Evolutionary conservation across 2,329 filamentous ascomycete genomes (phyloP), one percentile per base, ranked within the genome.

Genomic region (Penicillium sp.): DNA sequence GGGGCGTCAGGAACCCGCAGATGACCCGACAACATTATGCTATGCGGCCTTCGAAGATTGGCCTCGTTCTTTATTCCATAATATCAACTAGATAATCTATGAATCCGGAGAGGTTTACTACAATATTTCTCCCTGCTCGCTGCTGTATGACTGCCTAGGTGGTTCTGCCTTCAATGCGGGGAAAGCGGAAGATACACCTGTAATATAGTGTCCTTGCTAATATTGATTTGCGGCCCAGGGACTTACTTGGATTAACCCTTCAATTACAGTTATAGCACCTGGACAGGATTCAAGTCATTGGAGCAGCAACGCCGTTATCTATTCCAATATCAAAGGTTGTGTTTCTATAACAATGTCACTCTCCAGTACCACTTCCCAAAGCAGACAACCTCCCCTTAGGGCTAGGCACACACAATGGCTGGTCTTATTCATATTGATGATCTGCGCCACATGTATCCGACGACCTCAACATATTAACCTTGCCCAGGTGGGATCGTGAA

Each of bases 1-100:
- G 34, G 39, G 39, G 29, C 19, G 45, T 38, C 56, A 58, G 54
- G 53, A 52, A 58, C 55, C 43, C 28, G 47, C 35, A 26, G 45
- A n/a, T 29, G 31, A 43, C n/a, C 19, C 35, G 9, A 24, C 34
- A 21, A 17, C 15, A 10, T 35, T 33, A 13, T 17, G 13, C 9
- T 48, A 21, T 28, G 10, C 13, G 2, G 7, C 22, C 22, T 24
- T 24, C 7, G 22, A 29, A 29, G 6, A 5, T 43, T 24, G 10
- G 37, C 9, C 10, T 19, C 13, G 8, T n/a, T 48, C 15, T 29
- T 28, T 12, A 7, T 45, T 37, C 2, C 37, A 38, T 22, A 12
- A 19, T 1, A 22, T 22, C 13, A 35, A 26, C n/a, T 19, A 15
- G 12, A n/a, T 10, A 5, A 5, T 31, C 26, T 15, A 42, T 28